Base-by-base conservation (phyloP, 768 basidiomycete genomes). In the Megacollybia marginata region DNA sequence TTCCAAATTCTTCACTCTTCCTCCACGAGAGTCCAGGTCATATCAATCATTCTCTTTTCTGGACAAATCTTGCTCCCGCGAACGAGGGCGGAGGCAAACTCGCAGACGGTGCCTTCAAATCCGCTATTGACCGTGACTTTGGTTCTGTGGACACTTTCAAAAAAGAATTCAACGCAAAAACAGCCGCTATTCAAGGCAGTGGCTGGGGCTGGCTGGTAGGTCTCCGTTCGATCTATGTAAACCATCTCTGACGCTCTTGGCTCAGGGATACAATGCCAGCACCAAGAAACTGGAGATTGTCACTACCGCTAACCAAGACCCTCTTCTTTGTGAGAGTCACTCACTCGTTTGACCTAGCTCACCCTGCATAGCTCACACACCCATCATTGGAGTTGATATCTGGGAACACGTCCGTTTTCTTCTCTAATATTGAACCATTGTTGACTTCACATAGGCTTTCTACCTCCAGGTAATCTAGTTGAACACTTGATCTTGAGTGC, bases 131-230 rank as follows among this genome's bases (percentile, higher is more conserved):
- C 55, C 71, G 77, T 42, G 85, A 88, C 58, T 99, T 97, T 62
- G 93, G 94, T 11, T 85, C 85, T 3, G 70, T 97, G 47, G 92
- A 93, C 12, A 79, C 69, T 19, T 83, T 98, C 65, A 93, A 95
- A 75, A 85, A 82, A 58, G 74, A 78, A 54, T 79, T 97, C 66
- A 97, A 95, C 68, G 69, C 92, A 20, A 78, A 77, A 54, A 95
- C 95, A 19, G 92, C 87, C 32, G 92, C 78, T 47, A 87, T 99
- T 48, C 96, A 99, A 68, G 96, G 96, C 23, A 92, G 88, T 57
- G 96, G 96, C 2, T 99, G 96, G 96, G 95, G 94, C 42, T 99
- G 96, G 96, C 77, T 99, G 52, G 92, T 85, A 57, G 53, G 75
- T 70, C 35, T 23, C 19, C 34, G 4, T 6, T 6, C 28, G 51